Conservation (phyloP, 129 eudicot genomes). For the Centella asiatica region DNA sequence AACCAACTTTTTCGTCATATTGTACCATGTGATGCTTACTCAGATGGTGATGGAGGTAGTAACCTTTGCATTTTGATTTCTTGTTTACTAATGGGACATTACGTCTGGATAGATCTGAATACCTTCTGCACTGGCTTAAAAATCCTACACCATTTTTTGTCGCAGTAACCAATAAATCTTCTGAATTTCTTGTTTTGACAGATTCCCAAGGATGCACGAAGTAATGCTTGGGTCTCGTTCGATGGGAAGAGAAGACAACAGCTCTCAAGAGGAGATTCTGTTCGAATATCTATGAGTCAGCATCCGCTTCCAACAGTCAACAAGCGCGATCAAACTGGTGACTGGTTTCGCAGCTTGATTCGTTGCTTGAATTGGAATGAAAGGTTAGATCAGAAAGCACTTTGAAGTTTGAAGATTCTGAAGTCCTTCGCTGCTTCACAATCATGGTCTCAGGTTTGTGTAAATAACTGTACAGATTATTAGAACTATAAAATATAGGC, state of each 20-base stretch:
- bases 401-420: constrained; percentile 32
- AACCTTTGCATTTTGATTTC: too few relatives aligned
- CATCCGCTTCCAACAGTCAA: constrained; percentile 98
- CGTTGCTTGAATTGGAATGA: constrained; percentile 99
- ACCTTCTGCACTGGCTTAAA: background rate
- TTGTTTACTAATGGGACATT: too few relatives aligned
- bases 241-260: constrained; percentile 99
- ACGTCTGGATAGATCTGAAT: background rate
- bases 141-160: too few relatives aligned
- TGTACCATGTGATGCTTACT: too few relatives aligned
- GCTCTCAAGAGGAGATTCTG: constrained; percentile 94
- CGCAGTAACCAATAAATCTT: background rate
- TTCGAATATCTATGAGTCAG: constrained; percentile 84
- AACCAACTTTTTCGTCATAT: too few relatives aligned
- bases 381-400: constrained; percentile 92
- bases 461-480: constrained; percentile 50
- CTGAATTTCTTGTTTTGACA: constrained; percentile 9
- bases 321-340: constrained; percentile 95
- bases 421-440: background rate
- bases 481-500: constrained; percentile 1
- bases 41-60: too few relatives aligned
- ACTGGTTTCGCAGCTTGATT: constrained; percentile 93
- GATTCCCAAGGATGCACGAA: constrained; percentile 96
- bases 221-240: constrained; percentile 99
- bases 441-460: constrained; percentile 20